Percentiles rank a stretch among this genome's conserved stretches.
Conservation (phyloP, 148 eudicot genomes). For the Fagopyrum tataricum region DNA sequence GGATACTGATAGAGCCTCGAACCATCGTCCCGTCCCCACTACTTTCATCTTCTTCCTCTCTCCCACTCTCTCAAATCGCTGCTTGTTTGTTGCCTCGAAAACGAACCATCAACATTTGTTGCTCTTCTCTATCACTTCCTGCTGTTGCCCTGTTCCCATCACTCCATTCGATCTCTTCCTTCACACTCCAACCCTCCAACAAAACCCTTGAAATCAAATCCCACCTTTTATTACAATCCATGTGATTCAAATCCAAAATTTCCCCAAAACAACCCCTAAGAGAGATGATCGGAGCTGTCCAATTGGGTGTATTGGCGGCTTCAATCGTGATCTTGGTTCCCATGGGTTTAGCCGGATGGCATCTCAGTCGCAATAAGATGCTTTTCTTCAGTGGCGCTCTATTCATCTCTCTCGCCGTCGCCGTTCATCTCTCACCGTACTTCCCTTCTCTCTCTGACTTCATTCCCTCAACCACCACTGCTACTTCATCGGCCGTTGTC, state of each 20-base stretch:
- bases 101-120: neutral
- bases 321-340: slow-evolving; percentile 77
- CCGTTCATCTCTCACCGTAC: slow-evolving; percentile 86
- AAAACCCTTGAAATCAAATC: neutral
- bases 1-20: neutral
- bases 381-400: slow-evolving; percentile 87
- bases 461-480: slow-evolving; percentile 16
- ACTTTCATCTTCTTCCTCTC: neutral
- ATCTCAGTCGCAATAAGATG: slow-evolving; percentile 86
- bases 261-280: neutral
- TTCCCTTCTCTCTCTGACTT: slow-evolving; percentile 49
- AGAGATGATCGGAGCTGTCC: slow-evolving; percentile 79
- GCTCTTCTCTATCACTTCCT: neutral
- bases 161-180: slow-evolving; percentile 1
- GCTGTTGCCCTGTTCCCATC: slow-evolving; percentile 10
- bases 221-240: neutral
- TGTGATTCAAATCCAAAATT: neutral
- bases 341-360: slow-evolving; percentile 94
- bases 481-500: slow-evolving; percentile 16
- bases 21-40: slow-evolving; percentile 2
- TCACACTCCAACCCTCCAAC: slow-evolving; percentile 4
- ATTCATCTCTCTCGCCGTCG: slow-evolving; percentile 78
- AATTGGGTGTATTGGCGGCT: slow-evolving; percentile 81
- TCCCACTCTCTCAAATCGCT: neutral
- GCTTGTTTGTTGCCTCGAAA: slow-evolving; percentile 11